Evolutionary conservation across 1,284 basidiomycete genomes (phyloP), one percentile per base, ranked within the genome.

Genomic region (Lentinula novae-zelandiae): DNA sequence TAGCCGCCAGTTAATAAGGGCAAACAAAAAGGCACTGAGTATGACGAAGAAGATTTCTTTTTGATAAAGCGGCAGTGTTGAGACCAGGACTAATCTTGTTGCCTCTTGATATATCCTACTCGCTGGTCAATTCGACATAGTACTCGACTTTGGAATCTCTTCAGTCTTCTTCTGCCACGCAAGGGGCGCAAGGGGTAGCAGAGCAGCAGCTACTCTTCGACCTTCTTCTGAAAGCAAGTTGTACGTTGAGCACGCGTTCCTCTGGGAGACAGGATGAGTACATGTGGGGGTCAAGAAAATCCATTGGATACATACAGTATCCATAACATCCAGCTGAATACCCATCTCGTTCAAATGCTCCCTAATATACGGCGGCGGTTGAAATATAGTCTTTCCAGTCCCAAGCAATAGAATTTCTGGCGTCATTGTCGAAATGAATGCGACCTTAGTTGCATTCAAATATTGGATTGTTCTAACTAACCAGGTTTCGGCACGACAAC

Each of bases 181-280:
- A 27, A 73, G 74, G 27, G 81, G 78, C 15, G 72, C 73, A 5
- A 86, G 65, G 8, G 95, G 95, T 48, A 96, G 78, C 13, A 98
- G 73, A 2, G 95, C 95, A 9, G 93, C 95, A 31, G 93, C 92
- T 12, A 98, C 93, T 17, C 89, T 88, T 58, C 96, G 79, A 1
- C 95, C 96, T 75, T 98, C 96, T 74, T 98, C 96, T 0, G 89
- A 76, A 44, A 98, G 82, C 38, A 98, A 75, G 73, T 98, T 98
- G 74, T 94, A 98, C 0, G 96, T 97, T 38, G 94, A 90, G 69
- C 93, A 95, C 10, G 96, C 96, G 70, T 96, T 96, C 66, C 92
- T 79, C 92, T 95, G 63, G 10, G 51, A 33, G 36, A 31, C 3
- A 46, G 9, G 20, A 22, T 46, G 39, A 53, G 33, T 39, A 9